Conservation (phyloP, 768 basidiomycete genomes). For the Glaciozyma martinii region DNA sequence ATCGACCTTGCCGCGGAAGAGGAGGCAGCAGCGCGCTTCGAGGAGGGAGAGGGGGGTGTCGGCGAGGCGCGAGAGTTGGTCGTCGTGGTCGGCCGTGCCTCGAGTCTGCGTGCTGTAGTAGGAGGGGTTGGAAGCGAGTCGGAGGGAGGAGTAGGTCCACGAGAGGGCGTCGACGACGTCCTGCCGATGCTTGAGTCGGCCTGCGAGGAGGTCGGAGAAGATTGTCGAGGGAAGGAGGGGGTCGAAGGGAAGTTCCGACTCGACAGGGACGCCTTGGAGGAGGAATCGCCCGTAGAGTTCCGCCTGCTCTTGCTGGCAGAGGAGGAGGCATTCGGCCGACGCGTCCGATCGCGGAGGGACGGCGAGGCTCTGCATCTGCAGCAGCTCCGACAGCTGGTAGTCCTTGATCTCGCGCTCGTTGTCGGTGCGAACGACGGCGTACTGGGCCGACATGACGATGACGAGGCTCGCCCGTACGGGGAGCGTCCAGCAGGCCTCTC, state of each 20-base stretch:
- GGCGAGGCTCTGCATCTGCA: conserved; percentile 85
- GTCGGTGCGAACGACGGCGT: conserved; percentile 42
- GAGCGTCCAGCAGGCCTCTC: conserved; percentile 79
- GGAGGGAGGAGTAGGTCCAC: conserved; percentile 67
- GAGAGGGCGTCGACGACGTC: conserved; percentile 66
- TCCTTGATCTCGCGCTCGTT: conserved; percentile 63
- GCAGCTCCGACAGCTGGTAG: conserved; percentile 70
- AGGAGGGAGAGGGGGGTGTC: conserved; percentile 44
- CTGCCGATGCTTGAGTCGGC: conserved; percentile 49
- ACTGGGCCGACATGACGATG: conserved; percentile 88
- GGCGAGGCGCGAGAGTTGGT: conserved; percentile 60
- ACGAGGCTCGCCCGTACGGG: conserved; percentile 74
- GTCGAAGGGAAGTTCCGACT: conserved; percentile 59
- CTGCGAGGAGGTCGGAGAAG: conserved; percentile 37
- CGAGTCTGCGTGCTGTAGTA: conserved; percentile 54
- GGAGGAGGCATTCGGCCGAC: conserved; percentile 57
- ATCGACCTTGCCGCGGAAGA: conserved; percentile 6
- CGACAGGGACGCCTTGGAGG: conserved; percentile 77
- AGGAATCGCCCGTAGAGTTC: conserved; percentile 76
- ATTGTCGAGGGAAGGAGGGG: conserved; percentile 13
- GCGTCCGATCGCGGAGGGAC: conserved; percentile 39
- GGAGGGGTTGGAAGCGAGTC: conserved; percentile 67
- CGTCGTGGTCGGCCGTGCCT: conserved; percentile 43
- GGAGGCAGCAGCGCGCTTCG: conserved; percentile 18
- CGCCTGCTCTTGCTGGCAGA: conserved; percentile 79